Evolutionary conservation across 164 flowering plant genomes (phyloP), one percentile per base, ranked within the genome.

Genomic region (Dillenia suffruticosa): DNA sequence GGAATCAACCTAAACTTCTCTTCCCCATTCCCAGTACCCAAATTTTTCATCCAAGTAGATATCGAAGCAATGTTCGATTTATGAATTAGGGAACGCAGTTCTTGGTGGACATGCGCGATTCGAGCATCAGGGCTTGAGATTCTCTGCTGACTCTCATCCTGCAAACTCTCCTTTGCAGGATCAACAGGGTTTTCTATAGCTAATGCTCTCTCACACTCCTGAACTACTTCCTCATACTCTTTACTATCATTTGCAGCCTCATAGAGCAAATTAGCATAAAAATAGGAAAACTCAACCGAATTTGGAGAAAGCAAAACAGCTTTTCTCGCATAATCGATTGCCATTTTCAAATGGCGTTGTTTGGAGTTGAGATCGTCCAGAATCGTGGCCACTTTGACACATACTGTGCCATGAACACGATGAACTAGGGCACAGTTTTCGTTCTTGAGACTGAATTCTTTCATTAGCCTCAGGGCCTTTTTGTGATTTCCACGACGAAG

Each of bases 1-100:
- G 97, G 99, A 63, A 95, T 88, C 62, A 92, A 72, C 76, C 90
- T 62, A 63, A 90, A 86, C 81, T 83, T 89, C 77, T 95, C 97
- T 62, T 90, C 99, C 44, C 97, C 97, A 67, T 53, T 76, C 44
- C 76, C 74, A 60, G 65, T 71, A 1, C 92, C 85, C 9, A 88
- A 65, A 72, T 77, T 82, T 84, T 88, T 90, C 98, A 95, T 84
- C 97, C 94, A 95, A 26, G 92, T 78, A 6, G 94, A 85, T 55
- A 95, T 74, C 2, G 94, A 84, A 1, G 88, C 89, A 51, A 92
- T 76, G 63, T 82, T 90, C 1, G 96, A 68, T 65, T 84, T 95
- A 79, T 90, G 92, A 61, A 88, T 78, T 19, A 95, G 75, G 0
- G 77, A 56, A 14, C 80, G 69, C 14, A 95, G 76, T 81, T 90